Conservation (phyloP, 2,329 filamentous ascomycete species). For the Fusarium sulawesiense region DNA sequence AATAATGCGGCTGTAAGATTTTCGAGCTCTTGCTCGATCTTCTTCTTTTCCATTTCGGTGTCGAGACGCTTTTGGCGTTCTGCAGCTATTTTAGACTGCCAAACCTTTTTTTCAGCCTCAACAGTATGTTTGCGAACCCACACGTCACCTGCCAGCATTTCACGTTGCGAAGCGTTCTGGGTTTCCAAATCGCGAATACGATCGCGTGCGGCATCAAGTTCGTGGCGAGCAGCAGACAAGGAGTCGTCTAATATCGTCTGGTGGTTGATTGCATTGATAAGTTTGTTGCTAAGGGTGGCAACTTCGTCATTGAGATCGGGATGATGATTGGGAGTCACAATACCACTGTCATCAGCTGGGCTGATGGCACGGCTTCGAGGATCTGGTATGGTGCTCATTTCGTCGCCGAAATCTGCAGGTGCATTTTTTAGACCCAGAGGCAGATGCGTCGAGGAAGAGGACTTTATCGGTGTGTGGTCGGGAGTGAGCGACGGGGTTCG, state of each 20-base stretch:
- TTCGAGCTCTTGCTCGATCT: constrained; percentile 92
- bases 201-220: constrained; percentile 79
- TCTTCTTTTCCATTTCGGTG: constrained; percentile 82
- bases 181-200: constrained; percentile 76
- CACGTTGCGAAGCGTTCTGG: constrained; percentile 73
- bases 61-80: constrained; percentile 74
- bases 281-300: constrained; percentile 89
- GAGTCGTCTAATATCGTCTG: constrained; percentile 93
- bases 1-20: constrained; percentile 92
- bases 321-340: constrained; percentile 56
- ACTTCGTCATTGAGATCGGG: constrained; percentile 78
- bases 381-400: constrained; percentile 77
- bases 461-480: constrained; percentile 56
- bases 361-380: constrained; percentile 66
- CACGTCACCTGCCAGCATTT: constrained; percentile 78
- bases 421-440: constrained; percentile 54
- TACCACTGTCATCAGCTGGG: constrained; percentile 53
- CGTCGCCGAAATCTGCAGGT: constrained; percentile 62
- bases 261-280: constrained; percentile 97
- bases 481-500: constrained; percentile 50
- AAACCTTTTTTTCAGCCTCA: constrained; percentile 75
- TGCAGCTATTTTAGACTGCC: constrained; percentile 69
- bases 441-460: constrained; percentile 52
- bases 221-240: constrained; percentile 82
- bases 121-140: constrained; percentile 79